Evolutionary conservation across 179 eudicot species (phyloP).

Genomic region (Actinidia arguta): DNA sequence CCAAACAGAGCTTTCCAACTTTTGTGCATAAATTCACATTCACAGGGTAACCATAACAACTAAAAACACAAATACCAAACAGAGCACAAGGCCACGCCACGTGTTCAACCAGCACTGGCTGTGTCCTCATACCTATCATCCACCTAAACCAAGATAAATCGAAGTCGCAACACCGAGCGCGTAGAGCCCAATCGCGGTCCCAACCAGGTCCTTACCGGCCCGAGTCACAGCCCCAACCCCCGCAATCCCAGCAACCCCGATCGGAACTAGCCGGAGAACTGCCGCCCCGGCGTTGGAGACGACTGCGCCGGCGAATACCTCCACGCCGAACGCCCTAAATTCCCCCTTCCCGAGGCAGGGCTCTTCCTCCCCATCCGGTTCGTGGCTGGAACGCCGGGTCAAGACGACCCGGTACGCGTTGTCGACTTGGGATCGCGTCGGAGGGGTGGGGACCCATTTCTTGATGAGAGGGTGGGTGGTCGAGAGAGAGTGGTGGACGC

Average conservation of each 20-base stretch:
- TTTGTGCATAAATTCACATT: too few species aligned
- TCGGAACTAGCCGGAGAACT: constrained; percentile 46
- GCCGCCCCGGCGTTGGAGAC: constrained; percentile 48
- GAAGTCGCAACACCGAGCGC: constrained; percentile 68
- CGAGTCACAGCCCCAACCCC: constrained; percentile 63
- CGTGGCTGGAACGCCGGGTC: neutral
- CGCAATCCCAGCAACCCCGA: constrained; percentile 70
- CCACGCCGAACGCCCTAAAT: constrained; percentile 64
- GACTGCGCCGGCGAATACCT: constrained; percentile 54
- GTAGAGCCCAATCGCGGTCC: constrained; percentile 64
- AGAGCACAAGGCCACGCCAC: neutral
- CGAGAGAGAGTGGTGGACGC: constrained; percentile 59
- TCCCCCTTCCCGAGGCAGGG: constrained; percentile 34
- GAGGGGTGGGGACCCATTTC: constrained; percentile 67
- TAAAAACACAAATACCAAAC: neutral
- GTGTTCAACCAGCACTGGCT: neutral
- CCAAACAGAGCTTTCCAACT: too few species aligned
- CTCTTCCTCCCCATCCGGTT: neutral
- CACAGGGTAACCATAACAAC: too few species aligned
- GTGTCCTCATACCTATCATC: neutral
- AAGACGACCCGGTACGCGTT: constrained; percentile 42
- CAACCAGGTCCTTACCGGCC: constrained; percentile 57
- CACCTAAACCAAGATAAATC: constrained; percentile 52
- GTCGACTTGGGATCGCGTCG: constrained; percentile 66
- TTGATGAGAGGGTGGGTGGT: constrained; percentile 49